Evolutionary conservation across 1,284 basidiomycete species (phyloP).

Genomic region (Farysia itapuensis): DNA sequence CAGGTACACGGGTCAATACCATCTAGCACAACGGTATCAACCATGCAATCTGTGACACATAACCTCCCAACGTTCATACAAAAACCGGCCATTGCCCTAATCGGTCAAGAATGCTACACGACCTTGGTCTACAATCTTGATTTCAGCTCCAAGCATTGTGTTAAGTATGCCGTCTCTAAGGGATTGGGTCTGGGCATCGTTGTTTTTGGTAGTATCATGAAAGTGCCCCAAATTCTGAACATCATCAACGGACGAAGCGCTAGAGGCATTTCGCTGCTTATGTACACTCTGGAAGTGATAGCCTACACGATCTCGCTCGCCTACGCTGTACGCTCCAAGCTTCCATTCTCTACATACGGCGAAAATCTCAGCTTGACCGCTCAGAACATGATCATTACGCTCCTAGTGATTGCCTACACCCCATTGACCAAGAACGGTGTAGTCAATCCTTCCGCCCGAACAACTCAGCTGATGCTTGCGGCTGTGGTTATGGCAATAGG

Average conservation of each 20-base stretch:
- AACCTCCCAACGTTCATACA: constrained; percentile 76
- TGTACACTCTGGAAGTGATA: constrained; percentile 69
- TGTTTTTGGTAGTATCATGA: constrained; percentile 89
- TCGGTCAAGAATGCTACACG: constrained; percentile 82
- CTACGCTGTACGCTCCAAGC: constrained; percentile 78
- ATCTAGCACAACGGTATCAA: constrained; percentile 63
- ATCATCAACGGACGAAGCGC: constrained; percentile 70
- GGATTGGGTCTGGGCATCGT: constrained; percentile 90
- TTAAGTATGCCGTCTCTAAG: constrained; percentile 90
- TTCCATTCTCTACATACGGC: constrained; percentile 93
- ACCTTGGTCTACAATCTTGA: constrained; percentile 86
- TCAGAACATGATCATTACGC: constrained; percentile 58
- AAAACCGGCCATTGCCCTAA: constrained; percentile 75
- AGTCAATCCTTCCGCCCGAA: constrained; percentile 35
- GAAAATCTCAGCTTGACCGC: constrained; percentile 58
- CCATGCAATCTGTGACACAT: constrained; percentile 61
- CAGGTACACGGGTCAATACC: no score
- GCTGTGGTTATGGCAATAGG: constrained; percentile 83
- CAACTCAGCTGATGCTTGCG: constrained; percentile 61
- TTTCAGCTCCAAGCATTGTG: constrained; percentile 77
- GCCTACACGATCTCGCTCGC: constrained; percentile 79
- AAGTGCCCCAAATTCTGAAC: constrained; percentile 79
- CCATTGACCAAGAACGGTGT: constrained; percentile 18
- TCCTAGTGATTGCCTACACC: constrained; percentile 51
- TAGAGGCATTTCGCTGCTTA: constrained; percentile 71